Evolutionary conservation across 1,284 basidiomycete species (phyloP), one percentile per base, ranked within the genome.

Genomic region (Irpex sp.): DNA sequence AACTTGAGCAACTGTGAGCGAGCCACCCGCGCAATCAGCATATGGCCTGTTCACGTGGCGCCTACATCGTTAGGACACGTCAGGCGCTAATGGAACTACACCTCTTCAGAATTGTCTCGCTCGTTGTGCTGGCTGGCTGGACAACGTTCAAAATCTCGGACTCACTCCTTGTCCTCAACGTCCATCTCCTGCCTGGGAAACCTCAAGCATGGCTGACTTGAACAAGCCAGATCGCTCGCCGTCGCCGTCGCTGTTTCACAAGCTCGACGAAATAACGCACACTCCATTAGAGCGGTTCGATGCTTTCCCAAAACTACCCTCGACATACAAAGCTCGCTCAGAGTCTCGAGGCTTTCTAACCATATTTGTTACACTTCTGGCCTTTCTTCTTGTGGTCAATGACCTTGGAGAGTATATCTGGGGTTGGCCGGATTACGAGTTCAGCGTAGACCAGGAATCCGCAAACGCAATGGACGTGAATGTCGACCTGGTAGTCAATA

Each of bases 341-440:
- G 88, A 92, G 67, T 87, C 91, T 17, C 91, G 97, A 57, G 97
- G 97, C 0, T 84, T 97, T 71, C 78, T 97, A 72, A 98, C 97
- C 4, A 72, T 97, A 66, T 80, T 96, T 60, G 88, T 98, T 26
- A 79, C 82, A 2, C 65, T 92, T 15, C 71, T 94, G 56, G 90
- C 94, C 15, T 80, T 92, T 60, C 68, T 93, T 44, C 83, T 96
- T 34, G 81, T 94, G 61, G 82, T 96, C 71, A 94, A 96, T 71
- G 96, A 98, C 71, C 77, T 97, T 54, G 88, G 88, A 57, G 93
- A 97, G 71, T 98, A 88, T 72, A 79, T 98, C 38, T 98, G 92
- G 84, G 96, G 96, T 58, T 95, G 94, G 83, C 91, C 93, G 9
- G 89, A 91, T 69, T 90, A 91, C 71, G 87, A 89, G 69, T 98